Evolutionary conservation across 164 flowering plant genomes (phyloP).

Genomic region (Nelumbo lutea): DNA sequence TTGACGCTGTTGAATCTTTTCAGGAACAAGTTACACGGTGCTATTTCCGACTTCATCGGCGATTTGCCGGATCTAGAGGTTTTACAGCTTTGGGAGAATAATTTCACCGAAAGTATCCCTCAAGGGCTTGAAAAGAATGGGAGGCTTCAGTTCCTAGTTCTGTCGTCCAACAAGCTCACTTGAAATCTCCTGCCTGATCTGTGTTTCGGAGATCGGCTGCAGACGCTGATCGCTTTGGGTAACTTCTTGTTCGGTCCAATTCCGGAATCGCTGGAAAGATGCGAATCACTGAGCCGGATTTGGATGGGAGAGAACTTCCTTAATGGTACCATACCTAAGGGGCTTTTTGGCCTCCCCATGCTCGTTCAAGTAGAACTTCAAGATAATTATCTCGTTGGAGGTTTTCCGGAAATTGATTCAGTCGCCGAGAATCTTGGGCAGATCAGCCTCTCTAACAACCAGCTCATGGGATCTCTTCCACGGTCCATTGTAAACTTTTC

Average conservation of each 20-base stretch:
- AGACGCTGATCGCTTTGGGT: slow-evolving; percentile 67
- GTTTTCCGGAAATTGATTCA: slow-evolving; percentile 48
- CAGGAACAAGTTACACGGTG: slow-evolving; percentile 78
- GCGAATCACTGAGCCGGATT: slow-evolving; percentile 59
- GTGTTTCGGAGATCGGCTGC: slow-evolving; percentile 58
- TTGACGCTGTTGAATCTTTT: slow-evolving; percentile 79
- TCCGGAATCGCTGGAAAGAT: slow-evolving; percentile 72
- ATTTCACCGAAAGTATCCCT: slow-evolving; percentile 82
- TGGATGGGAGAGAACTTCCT: slow-evolving; percentile 87
- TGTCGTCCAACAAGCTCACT: slow-evolving; percentile 84
- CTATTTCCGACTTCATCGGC: slow-evolving; percentile 73
- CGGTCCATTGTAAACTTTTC: slow-evolving; percentile 69
- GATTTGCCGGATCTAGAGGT: slow-evolving; percentile 80
- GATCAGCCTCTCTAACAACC: slow-evolving; percentile 78
- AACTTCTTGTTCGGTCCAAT: slow-evolving; percentile 83
- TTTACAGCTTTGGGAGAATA: slow-evolving; percentile 93
- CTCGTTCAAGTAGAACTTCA: slow-evolving; percentile 82
- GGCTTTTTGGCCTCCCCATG: slow-evolving; percentile 59
- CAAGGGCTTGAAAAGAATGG: slow-evolving; percentile 58
- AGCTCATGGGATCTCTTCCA: slow-evolving; percentile 66
- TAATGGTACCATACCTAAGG: slow-evolving; percentile 82
- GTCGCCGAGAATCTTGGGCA: slow-evolving; percentile 55
- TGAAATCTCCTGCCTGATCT: slow-evolving; percentile 65
- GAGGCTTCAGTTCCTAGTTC: slow-evolving; percentile 52
- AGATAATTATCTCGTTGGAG: slow-evolving; percentile 65